Conservation (phyloP, 2,329 filamentous ascomycete genomes). For the Trichoderma sp. region DNA sequence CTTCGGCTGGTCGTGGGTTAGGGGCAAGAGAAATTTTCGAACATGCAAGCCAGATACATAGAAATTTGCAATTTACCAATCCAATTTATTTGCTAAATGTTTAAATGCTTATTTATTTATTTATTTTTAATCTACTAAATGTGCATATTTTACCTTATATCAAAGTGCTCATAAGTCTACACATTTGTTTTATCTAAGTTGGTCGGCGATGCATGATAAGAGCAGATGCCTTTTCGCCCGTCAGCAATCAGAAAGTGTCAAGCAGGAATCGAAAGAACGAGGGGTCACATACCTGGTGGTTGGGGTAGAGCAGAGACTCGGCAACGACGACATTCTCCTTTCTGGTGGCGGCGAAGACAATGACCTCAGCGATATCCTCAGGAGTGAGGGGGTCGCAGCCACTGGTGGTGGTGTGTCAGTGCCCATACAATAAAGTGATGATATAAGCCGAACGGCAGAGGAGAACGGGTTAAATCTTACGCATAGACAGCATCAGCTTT, state of each 20-base stretch:
- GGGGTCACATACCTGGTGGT: constrained; percentile 66
- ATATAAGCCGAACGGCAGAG: background rate
- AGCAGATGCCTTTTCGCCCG: constrained; percentile 31
- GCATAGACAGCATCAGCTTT: constrained; percentile 91
- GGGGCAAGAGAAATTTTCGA: constrained; percentile 44
- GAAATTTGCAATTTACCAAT: background rate
- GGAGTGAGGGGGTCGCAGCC: constrained; percentile 80
- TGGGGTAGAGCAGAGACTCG: constrained; percentile 83
- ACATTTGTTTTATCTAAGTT: background rate
- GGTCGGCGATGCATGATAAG: constrained; percentile 34
- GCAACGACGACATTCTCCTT: constrained; percentile 89
- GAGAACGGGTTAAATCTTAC: constrained; percentile 45
- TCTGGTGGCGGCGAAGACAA: constrained; percentile 81
- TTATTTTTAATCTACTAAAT: background rate
- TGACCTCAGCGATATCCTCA: constrained; percentile 85
- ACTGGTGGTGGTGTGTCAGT: constrained; percentile 37
- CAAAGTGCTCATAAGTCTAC: background rate
- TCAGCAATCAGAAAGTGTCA: background rate
- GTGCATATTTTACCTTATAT: background rate
- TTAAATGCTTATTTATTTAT: background rate
- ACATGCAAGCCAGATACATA: constrained; percentile 29
- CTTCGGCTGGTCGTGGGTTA: constrained; percentile 34
- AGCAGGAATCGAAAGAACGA: background rate
- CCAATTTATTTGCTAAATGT: background rate
- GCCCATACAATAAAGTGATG: background rate